Evolutionary conservation across 345 rosid genomes (phyloP).

Genomic region (Abelmoschus esculentus): DNA sequence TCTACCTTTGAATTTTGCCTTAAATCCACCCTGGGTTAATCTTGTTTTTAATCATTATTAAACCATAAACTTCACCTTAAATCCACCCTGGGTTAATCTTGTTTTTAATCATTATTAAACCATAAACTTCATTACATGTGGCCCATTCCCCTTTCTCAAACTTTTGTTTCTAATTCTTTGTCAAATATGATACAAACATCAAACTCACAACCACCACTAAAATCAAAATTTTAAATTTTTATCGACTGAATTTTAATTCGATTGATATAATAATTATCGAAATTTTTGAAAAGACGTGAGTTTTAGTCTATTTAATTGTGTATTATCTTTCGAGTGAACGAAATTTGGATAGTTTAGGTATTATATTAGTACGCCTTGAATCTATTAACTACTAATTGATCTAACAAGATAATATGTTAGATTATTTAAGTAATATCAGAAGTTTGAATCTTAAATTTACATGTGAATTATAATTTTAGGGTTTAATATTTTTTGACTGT

Average conservation of each 20-base stretch:
- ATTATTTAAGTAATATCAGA: too few relatives aligned
- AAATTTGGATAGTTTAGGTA: too few relatives aligned
- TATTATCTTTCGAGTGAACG: too few relatives aligned
- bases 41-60: conserved; percentile 6
- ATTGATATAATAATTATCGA: too few relatives aligned
- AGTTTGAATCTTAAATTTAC: too few relatives aligned
- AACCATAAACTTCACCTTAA: conserved; percentile 16
- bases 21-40: neutral
- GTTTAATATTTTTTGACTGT: too few relatives aligned
- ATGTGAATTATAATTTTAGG: too few relatives aligned
- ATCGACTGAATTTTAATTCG: neutral
- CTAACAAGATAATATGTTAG: too few relatives aligned
- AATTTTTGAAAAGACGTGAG: too few relatives aligned
- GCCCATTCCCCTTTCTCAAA: neutral
- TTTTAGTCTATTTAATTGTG: too few relatives aligned
- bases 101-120: conserved; percentile 14
- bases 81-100: neutral
- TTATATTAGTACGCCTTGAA: too few relatives aligned
- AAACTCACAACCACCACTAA: neutral
- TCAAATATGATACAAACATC: neutral
- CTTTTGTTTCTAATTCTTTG: neutral
- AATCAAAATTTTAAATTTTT: neutral
- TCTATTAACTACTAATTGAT: too few relatives aligned
- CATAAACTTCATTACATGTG: conserved; percentile 7
- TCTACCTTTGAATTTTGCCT: neutral